Base-by-base conservation (phyloP, 495 filamentous ascomycete species). In the Aspergillus baeticus region DNA sequence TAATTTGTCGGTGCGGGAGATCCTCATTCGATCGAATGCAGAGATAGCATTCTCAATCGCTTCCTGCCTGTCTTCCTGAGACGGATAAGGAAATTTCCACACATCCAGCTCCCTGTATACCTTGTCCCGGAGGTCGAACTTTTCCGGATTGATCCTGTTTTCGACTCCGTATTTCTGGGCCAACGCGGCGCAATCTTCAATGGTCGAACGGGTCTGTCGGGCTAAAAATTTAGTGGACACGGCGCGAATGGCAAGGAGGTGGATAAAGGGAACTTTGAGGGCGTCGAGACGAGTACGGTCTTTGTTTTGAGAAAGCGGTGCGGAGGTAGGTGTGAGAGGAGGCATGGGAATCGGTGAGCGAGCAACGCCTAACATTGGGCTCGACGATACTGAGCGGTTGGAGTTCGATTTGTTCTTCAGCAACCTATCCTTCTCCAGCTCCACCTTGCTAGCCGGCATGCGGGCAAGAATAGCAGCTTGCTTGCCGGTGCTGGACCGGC, bases 1-100 rank as follows among this genome's bases (percentile, higher is more conserved):
- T 3, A 89, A 73, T 45, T 84, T 81, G 57, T 94, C 90, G 4
- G 83, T 80, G 29, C 81, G 77, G 20, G 79, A 81, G n/a, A 96
- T 69, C 5, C 92, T 83, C 74, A 87, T 77, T 51, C 87, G 84
- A 74, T 96, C 92, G 62, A 88, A 96, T 21, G 86, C 80, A 35
- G 81, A 85, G 49, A 95, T 81, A n/a, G 91, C 89, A 64, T 88
- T 90, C 62, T 93, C 85, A 67, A 96, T 92, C 11, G 89, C 92
- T 11, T 79, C 77, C 63, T 91, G 78, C 22, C 91, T 85, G 60
- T 92, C 88, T 31, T 84, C 82, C 29, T 81, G 69, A 21, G 69
- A 81, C 14, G 76, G 75, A 67, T 92, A 94, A 6, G 80, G 75
- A 68, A 91, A 94, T 13, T 82, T 82, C 81, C 86, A 96, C 15